A percentile compares a stretch with the other conserved stretches of the same genome.
Evolutionary conservation across 768 basidiomycete genomes (phyloP).

Genomic region (Trametes cubensis): DNA sequence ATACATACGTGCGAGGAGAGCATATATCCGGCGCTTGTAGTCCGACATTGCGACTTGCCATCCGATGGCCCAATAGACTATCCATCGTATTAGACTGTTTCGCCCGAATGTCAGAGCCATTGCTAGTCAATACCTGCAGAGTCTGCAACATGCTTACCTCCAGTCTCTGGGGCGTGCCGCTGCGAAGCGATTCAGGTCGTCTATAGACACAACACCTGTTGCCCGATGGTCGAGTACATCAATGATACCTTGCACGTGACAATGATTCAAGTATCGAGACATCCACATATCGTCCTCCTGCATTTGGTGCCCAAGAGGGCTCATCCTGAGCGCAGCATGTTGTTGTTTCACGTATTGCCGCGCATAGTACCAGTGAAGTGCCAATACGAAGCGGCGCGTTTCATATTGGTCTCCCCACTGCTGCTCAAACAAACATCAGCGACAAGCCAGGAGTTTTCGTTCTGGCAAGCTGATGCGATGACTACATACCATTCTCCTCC

Average conservation of each 20-base stretch:
- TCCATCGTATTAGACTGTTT: conserved; percentile 34
- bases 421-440: conserved; percentile 28
- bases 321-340: neutral
- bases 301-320: neutral
- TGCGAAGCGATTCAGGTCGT: conserved; percentile 38
- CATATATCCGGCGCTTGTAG: conserved; percentile 20
- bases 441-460: no score
- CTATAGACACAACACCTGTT: conserved; percentile 41
- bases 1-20: conserved; percentile 15
- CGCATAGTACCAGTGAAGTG: conserved; percentile 40
- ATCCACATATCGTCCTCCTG: conserved; percentile 38
- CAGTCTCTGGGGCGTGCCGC: conserved; percentile 34
- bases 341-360: conserved; percentile 24
- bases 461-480: no score
- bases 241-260: conserved; percentile 37
- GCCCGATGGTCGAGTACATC: conserved; percentile 48
- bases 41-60: conserved; percentile 27
- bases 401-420: conserved; percentile 57
- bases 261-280: conserved; percentile 37
- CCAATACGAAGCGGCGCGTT: conserved; percentile 49
- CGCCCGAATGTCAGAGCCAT: neutral
- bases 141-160: conserved; percentile 29
- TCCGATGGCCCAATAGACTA: conserved; percentile 39
- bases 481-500: no score
- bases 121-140: no score